Base-by-base conservation (phyloP, 768 basidiomycete species). In the Tricholoma flavovirens region DNA sequence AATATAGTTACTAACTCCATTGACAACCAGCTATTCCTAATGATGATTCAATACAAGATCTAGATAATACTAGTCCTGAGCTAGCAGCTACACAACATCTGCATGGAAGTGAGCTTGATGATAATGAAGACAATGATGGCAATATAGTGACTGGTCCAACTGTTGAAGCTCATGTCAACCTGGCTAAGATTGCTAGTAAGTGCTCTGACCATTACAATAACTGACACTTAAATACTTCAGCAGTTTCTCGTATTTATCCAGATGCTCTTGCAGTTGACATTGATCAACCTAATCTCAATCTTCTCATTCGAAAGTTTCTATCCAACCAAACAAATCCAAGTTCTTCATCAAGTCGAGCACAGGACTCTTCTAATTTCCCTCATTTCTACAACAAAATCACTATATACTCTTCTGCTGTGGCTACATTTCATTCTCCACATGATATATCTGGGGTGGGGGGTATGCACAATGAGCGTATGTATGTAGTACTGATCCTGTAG, bases 381-480 rank as follows among this genome's bases (percentile, higher is more conserved):
- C 2, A 8, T 36, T 36, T 36, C 5, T 1, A 36, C 15, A 14
- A 36, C 35, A 36, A 36, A 14, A 30, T 52, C 7, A 53, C 53
- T 9, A 61, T 67, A 1, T 71, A 56, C 50, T 62, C 64, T 15
- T 73, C 69, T 17, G 71, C 66, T 3, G 46, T 61, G 7, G 66
- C 70, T 0, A 64, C 57, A 60, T 72, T 66, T 51, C 60, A 62
- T 40, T 62, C 64, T 8, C 67, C 66, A 21, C 64, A 59, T 56
- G 64, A 64, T 26, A 49, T 54, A 9, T 64, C 62, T 35, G 58
- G 63, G 2, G 14, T 64, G 42, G 42, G 59, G 14, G 63, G 66
- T 17, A 60, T 69, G 61, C 55, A 53, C 10, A 60, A 55, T 11
- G 65, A 68, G 45, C 19, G 55, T 3, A 73, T 74, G 51, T 64